phyloP scores from a whole-genome alignment of 257 asterid species.

The Solanum okadae region DNA sequence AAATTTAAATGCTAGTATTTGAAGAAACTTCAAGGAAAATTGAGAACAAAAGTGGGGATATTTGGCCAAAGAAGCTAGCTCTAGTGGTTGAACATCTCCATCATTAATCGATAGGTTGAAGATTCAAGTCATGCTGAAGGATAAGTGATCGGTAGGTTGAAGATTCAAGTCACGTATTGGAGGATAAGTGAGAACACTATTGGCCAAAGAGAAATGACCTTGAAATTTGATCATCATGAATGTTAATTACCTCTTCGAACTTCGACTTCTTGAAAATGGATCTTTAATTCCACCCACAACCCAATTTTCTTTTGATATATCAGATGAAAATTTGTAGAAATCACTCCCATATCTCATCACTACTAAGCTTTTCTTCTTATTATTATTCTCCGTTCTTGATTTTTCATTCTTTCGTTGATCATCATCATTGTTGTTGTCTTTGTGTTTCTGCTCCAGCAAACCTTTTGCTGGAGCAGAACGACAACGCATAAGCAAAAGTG shows the following conservation, averaged over 20 bases:
- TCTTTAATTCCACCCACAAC: slow-evolving; percentile 57
- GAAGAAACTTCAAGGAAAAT: background rate
- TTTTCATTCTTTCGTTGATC: background rate
- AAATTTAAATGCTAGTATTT: background rate
- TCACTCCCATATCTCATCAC: slow-evolving; percentile 54
- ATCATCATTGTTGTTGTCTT: background rate
- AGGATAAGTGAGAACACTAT: no score
- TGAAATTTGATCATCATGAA: background rate
- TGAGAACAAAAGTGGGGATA: background rate
- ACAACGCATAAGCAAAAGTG: slow-evolving; percentile 74
- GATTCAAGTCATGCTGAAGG: background rate
- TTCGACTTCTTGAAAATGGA: slow-evolving; percentile 50
- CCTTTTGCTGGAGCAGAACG: slow-evolving; percentile 85
- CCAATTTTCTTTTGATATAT: slow-evolving; percentile 55
- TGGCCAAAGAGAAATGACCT: background rate
- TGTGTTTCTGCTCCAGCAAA: slow-evolving; percentile 47
- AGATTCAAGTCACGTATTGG: fast-evolving
- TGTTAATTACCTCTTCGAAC: slow-evolving; percentile 58
- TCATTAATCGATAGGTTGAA: background rate
- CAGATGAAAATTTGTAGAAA: slow-evolving; percentile 38
- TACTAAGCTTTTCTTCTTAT: slow-evolving; percentile 10
- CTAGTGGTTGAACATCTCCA: background rate
- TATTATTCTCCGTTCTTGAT: background rate
- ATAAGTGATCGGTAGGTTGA: background rate
- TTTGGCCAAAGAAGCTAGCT: background rate